Evolutionary conservation across 179 eudicot genomes (phyloP).

Genomic region (Spinacia oleracea): DNA sequence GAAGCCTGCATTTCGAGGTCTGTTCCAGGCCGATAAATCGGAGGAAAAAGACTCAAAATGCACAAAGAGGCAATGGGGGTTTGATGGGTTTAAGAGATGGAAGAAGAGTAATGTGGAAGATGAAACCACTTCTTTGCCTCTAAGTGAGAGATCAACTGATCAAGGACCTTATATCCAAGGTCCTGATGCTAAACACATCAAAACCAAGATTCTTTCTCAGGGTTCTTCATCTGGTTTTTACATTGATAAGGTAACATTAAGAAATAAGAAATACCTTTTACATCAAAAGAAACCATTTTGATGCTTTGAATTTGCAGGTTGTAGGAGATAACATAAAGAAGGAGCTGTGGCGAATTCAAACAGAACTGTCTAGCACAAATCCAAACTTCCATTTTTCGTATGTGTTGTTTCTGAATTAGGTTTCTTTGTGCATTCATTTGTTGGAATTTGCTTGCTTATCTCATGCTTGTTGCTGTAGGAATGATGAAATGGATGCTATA

Average conservation of each 20-base stretch:
- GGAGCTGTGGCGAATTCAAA: conserved; percentile 62
- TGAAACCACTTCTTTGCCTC: conserved; percentile 51
- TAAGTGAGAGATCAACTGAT: conserved; percentile 40
- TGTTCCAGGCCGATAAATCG: conserved; percentile 28
- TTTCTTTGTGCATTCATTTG: background rate
- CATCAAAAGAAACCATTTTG: background rate
- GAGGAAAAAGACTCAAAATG: conserved; percentile 38
- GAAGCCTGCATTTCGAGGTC: conserved; percentile 36
- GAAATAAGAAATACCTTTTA: no score
- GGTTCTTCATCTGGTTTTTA: conserved; percentile 66
- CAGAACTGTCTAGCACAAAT: conserved; percentile 50
- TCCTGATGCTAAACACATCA: conserved; percentile 52
- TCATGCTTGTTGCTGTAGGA: conserved; percentile 34
- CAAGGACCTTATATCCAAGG: conserved; percentile 67
- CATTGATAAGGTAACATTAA: conserved; percentile 69
- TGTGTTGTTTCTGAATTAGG: conserved; percentile 27
- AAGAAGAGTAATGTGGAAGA: conserved; percentile 54
- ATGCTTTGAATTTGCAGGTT: conserved; percentile 46
- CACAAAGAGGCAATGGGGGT: conserved; percentile 53
- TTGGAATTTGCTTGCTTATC: background rate
- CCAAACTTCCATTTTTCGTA: conserved; percentile 58
- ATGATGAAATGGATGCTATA: conserved; percentile 74
- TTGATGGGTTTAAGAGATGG: conserved; percentile 74
- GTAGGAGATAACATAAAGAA: conserved; percentile 70
- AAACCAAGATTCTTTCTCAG: conserved; percentile 58